Base-by-base conservation (phyloP, 306 rosid species). In the Castanea crenata region DNA sequence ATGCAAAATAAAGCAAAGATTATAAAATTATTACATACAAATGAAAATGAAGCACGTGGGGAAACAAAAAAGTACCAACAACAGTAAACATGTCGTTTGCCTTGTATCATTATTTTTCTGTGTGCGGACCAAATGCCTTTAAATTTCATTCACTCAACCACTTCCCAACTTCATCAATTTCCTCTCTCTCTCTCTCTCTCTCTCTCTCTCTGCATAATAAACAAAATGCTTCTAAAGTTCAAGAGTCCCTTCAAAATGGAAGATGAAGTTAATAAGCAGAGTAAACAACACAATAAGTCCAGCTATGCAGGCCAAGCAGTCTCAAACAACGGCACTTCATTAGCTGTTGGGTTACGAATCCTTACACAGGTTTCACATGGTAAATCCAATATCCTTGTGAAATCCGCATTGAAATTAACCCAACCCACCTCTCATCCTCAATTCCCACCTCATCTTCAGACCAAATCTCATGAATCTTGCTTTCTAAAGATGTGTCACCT, bases 401-500 rank as follows among this genome's bases (percentile, higher is more conserved):
- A 83, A 82, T 80, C 89, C 19, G 80, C 75, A 3, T 9, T 76
- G 58, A 86, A 84, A 76, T 49, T 49, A 0, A 80, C 68, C 11
- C 76, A 81, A 56, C 81, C 80, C 55, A 15, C 74, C 46, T n/a
- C 65, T 61, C 74, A 69, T 38, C 46, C 46, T 38, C 46, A 38
- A 38, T 2, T 38, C 31, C 6, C 69, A 19, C 9, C 0, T 32
- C 76, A 13, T 27, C 69, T 11, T 79, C 52, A 13, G 32, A 68
- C 16, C 25, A 69, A 19, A 73, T 56, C 61, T 23, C 44, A 12
- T 25, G 79, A 80, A 18, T 25, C 71, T 31, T 84, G 80, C 59
- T 86, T 84, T 80, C 87, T 86, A 8, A 88, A 86, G 77, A 73
- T 81, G 29, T 88, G 92, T 44, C 35, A 77, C 25, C 67, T 88